Percentiles rank a stretch among this genome's conserved stretches.
Evolutionary conservation across 305 asterid genomes (phyloP).

Genomic region (Withania somnifera): DNA sequence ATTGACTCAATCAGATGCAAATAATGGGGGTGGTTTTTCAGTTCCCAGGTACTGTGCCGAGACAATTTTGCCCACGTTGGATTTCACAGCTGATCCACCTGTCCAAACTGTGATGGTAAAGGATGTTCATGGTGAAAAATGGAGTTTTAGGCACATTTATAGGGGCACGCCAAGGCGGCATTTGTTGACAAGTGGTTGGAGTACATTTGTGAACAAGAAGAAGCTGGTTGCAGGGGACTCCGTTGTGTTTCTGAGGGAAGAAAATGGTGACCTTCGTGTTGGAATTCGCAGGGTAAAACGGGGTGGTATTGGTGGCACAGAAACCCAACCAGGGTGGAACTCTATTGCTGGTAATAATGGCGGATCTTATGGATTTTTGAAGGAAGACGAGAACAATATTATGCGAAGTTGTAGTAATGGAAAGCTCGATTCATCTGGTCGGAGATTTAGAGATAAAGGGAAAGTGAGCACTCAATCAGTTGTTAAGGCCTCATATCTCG

Average conservation of each 20-base stretch:
- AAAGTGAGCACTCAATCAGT: constrained; percentile 3
- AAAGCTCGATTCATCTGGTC: constrained; percentile 13
- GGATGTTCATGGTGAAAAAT: constrained; percentile 36
- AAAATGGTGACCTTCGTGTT: constrained; percentile 31
- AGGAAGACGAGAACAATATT: constrained; percentile 23
- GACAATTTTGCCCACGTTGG: constrained; percentile 35
- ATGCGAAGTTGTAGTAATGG: constrained; percentile 18
- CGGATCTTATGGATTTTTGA: constrained; percentile 18
- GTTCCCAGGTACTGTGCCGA: constrained; percentile 44
- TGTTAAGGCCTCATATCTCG: constrained; percentile 6
- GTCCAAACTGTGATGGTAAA: constrained; percentile 35
- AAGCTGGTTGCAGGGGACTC: constrained; percentile 44
- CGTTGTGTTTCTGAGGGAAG: constrained; percentile 30
- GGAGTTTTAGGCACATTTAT: constrained; percentile 38
- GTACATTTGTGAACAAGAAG: constrained; percentile 39
- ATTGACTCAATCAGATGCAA: constrained; percentile 44
- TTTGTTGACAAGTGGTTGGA: constrained; percentile 43
- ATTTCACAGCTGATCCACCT: constrained; percentile 37
- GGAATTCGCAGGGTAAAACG: constrained; percentile 39
- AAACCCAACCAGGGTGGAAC: constrained; percentile 27
- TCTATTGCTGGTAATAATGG: constrained; percentile 19
- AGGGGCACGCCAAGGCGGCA: constrained; percentile 42
- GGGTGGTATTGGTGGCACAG: constrained; percentile 21
- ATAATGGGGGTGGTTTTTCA: constrained; percentile 43
- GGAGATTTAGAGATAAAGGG: constrained; percentile 4